A percentile compares a stretch with the other conserved stretches of the same genome.
Conservation (phyloP, 164 flowering plant genomes). For the Brasenia schreberi region DNA sequence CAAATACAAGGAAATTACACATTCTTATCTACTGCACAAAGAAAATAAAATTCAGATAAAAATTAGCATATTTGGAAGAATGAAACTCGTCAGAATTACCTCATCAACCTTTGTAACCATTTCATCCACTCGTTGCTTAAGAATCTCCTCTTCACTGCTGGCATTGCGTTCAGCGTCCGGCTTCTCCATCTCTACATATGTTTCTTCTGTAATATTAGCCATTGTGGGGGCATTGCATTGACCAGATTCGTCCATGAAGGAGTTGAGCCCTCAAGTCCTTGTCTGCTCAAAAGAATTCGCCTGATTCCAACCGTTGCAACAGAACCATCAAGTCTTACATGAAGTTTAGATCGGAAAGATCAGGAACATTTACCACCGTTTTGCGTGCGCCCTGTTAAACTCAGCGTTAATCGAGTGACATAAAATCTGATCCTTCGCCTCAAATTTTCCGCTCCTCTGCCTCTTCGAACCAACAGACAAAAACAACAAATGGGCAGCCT, state of each 20-base stretch:
- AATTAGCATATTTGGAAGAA: neutral
- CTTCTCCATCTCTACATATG: constrained; percentile 3
- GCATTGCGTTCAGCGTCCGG: constrained; percentile 2
- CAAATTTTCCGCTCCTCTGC: no score
- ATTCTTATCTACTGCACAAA: neutral
- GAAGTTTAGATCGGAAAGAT: no score
- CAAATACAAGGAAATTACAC: neutral
- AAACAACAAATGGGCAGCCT: no score
- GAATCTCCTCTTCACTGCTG: constrained; percentile 14
- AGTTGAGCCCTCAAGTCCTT: neutral
- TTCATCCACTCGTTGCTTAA: constrained; percentile 28
- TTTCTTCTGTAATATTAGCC: constrained; percentile 5
- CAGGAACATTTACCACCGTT: no score
- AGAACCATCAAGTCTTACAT: no score
- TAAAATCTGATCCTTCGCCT: no score
- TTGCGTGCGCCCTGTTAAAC: no score
- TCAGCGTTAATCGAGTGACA: no score
- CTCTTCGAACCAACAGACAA: no score
- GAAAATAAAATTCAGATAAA: neutral
- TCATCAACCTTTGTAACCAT: constrained; percentile 28
- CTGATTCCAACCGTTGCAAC: no score
- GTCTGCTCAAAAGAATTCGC: no score
- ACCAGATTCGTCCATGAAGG: constrained; percentile 3
- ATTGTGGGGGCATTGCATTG: neutral
- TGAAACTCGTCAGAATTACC: constrained; percentile 16